These are phyloP conservation scores for Cercospora sojina DNA, from an alignment of 2,329 filamentous ascomycete species.

Conservation along the genomic window DNA sequence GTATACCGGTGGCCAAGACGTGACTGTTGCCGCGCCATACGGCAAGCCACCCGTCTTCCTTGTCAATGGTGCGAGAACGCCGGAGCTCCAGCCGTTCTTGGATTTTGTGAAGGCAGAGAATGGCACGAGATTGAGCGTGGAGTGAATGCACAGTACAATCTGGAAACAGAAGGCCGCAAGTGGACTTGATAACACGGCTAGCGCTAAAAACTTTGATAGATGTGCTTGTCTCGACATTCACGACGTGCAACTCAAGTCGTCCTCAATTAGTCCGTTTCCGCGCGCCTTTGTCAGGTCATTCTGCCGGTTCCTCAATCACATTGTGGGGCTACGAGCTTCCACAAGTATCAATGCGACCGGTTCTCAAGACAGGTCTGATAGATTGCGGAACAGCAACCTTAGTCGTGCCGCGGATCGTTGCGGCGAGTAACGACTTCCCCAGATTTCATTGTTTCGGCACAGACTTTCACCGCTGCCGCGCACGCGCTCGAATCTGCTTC, in stretches of 20 bases:
- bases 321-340: background rate
- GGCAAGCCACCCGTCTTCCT: conserved; percentile 35
- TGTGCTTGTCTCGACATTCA: background rate
- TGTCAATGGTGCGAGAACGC: conserved; percentile 26
- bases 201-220: background rate
- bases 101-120: conserved; percentile 35
- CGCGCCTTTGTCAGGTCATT: background rate
- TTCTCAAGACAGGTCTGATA: background rate
- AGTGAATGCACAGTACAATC: background rate
- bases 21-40: conserved; percentile 31
- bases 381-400: background rate
- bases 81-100: conserved; percentile 30
- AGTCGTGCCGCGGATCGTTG: background rate
- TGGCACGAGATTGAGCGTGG: conserved; percentile 20
- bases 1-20: conserved; percentile 30
- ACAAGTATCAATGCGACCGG: background rate
- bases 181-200: background rate
- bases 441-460: background rate
- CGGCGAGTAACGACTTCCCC: background rate
- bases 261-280: background rate
- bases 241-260: background rate
- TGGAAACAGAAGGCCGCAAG: background rate
- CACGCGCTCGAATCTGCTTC: background rate
- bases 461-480: background rate
- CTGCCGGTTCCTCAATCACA: background rate